A percentile compares a stretch with the other conserved stretches of the same genome.
Evolutionary conservation across 2,329 filamentous ascomycete genomes (phyloP).

Genomic region (Aspergillus eucalypticola): DNA sequence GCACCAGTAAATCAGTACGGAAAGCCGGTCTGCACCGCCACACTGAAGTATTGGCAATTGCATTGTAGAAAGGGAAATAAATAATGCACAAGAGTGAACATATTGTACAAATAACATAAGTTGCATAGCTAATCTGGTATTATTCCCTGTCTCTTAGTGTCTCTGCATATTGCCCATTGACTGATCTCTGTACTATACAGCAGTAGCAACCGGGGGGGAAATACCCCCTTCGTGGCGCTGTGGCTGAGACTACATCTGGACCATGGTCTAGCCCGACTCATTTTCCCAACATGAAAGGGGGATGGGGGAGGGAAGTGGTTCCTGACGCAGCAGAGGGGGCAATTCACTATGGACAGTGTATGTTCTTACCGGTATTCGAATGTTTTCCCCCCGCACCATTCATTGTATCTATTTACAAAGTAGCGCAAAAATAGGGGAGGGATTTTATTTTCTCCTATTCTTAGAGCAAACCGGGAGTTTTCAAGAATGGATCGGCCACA

Average conservation of each 20-base stretch:
- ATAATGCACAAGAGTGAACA: not conserved
- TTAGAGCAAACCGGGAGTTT: not conserved
- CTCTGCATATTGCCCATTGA: not conserved
- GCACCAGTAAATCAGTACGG: not conserved
- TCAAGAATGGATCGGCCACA: slow-evolving; percentile 10
- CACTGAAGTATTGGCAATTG: slow-evolving; percentile 9
- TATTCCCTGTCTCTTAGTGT: no score
- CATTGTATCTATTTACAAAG: not conserved
- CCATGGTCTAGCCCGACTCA: slow-evolving; percentile 23
- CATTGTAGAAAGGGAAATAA: not conserved
- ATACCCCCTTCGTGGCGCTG: slow-evolving; percentile 5
- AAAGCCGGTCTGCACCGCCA: slow-evolving; percentile 9
- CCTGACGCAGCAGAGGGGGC: slow-evolving; percentile 12
- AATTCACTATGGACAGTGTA: not conserved
- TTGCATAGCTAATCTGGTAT: not conserved
- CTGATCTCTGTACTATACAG: slow-evolving; percentile 2
- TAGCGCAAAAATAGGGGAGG: slow-evolving; percentile 5
- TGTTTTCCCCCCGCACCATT: not conserved
- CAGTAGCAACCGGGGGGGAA: not conserved
- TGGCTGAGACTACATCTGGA: slow-evolving; percentile 22
- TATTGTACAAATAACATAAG: not conserved
- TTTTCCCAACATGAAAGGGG: not conserved
- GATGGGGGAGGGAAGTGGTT: not conserved
- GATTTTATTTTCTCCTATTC: slow-evolving; percentile 1
- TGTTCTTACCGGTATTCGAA: slow-evolving; percentile 7